Evolutionary conservation across 345 rosid species (phyloP).

Genomic region (Aethionema arabicum): DNA sequence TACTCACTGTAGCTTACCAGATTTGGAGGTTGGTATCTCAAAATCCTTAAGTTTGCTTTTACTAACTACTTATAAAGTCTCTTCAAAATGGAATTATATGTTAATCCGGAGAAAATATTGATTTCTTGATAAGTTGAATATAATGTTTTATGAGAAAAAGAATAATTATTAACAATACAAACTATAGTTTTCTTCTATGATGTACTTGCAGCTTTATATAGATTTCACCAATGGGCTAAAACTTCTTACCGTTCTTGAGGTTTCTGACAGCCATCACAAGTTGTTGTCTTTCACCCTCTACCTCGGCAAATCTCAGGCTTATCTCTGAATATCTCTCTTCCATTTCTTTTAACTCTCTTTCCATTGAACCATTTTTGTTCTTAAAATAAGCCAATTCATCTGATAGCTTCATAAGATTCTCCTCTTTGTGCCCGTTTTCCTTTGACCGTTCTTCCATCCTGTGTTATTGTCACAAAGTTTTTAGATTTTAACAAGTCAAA

Average conservation of each 20-base stretch:
- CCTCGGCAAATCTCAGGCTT: conserved; percentile 90
- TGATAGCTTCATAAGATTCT: conserved; percentile 41
- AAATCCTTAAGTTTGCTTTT: not conserved
- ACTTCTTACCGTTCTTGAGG: conserved; percentile 71
- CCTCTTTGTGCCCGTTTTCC: conserved; percentile 36
- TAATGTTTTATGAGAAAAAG: conserved; percentile 24
- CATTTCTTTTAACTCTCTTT: conserved; percentile 84
- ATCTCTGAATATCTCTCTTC: conserved; percentile 89
- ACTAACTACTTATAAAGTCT: not conserved
- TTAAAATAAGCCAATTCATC: conserved; percentile 47
- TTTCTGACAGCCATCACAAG: conserved; percentile 83
- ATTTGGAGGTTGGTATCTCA: conserved; percentile 23
- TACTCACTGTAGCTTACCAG: not conserved
- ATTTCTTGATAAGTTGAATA: conserved; percentile 24
- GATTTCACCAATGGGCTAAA: conserved; percentile 29
- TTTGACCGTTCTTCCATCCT: conserved; percentile 43
- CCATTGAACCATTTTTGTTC: conserved; percentile 75
- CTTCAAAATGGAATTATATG: conserved; percentile 7
- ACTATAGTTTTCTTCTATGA: conserved; percentile 5
- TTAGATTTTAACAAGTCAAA: conserved; percentile 17
- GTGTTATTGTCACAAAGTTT: conserved; percentile 11
- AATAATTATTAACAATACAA: conserved; percentile 29
- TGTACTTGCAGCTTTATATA: conserved; percentile 32
- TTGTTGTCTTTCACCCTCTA: conserved; percentile 90
- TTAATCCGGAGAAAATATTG: not conserved